Percentiles rank a stretch among this genome's conserved stretches.
These are phyloP conservation scores for Phytophthora boehmeriae DNA, from an alignment of 352 stramenopile genomes.

Conservation along the genomic window DNA sequence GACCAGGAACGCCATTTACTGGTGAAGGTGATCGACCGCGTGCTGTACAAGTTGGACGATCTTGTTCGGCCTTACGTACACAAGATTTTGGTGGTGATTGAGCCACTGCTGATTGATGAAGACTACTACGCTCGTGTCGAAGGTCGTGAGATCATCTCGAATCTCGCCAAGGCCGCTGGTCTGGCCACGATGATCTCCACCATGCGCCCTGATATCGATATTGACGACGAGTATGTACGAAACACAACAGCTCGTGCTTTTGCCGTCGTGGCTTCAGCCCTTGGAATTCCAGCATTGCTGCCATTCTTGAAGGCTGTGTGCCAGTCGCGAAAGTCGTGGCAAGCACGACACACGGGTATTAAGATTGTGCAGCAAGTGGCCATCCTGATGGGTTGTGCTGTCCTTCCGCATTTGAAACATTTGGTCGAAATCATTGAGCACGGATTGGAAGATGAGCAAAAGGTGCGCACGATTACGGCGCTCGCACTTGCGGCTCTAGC, in stretches of 20 bases:
- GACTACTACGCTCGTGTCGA: conserved; percentile 99
- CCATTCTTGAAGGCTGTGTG: conserved; percentile 99
- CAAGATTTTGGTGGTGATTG: conserved; percentile 99
- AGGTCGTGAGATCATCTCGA: conserved; percentile 99
- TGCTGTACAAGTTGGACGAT: conserved; percentile 99
- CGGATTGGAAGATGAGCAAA: conserved; percentile 98
- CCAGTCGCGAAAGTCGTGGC: conserved; percentile 97
- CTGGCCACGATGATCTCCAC: conserved; percentile 99
- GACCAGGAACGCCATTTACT: conserved; percentile 99
- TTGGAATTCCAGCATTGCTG: conserved; percentile 97
- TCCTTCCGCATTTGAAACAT: conserved; percentile 98
- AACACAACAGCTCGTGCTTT: conserved; percentile 99
- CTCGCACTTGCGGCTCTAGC: conserved; percentile 97
- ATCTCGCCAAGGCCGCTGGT: conserved; percentile 98
- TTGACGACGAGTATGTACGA: conserved; percentile 98
- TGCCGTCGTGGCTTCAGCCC: conserved; percentile 98
- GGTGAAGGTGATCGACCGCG: conserved; percentile 99
- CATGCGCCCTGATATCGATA: conserved; percentile 99
- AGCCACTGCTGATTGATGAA: conserved; percentile 99
- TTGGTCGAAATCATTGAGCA: conserved; percentile 99
- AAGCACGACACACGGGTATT: conserved; percentile 99
- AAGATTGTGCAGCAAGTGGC: conserved; percentile 99
- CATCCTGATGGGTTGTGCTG: conserved; percentile 98
- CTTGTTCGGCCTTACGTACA: conserved; percentile 99
- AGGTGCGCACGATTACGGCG: conserved; percentile 98